Evolutionary conservation across 257 asterid species (phyloP), one percentile per base, ranked within the genome.

Genomic region (Fraxinus excelsior): DNA sequence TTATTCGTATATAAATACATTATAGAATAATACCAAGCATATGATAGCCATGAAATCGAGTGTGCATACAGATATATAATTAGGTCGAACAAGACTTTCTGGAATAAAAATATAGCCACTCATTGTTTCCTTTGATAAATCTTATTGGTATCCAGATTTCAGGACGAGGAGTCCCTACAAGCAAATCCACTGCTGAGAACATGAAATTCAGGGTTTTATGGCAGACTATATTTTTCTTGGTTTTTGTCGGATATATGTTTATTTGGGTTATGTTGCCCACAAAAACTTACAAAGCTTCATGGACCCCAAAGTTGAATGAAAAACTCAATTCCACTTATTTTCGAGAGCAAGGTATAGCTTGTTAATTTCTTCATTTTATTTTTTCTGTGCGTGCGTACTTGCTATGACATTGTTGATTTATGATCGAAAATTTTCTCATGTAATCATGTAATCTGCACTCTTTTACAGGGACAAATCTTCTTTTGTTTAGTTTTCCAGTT

Each of bases 261-360:
- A 34, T 85, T 67, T 90, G 96, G 91, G 25, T 82, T 35, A 84
- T 88, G 91, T 71, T 85, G 73, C 93, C 96, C 37, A 85, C 89
- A 70, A 74, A 75, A 44, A 80, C 78, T 34, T 90, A 85, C 84
- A 87, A 87, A 80, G 2, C 29, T 73, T 53, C 76, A 4, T 90
- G 96, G 96, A 40, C 83, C 67, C 88, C 81, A 38, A 74, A 82
- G 25, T 73, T 88, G 40, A 75, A 62, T 0, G 21, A 69, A 21
- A 71, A 13, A 2, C 85, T 89, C 80, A 82, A 80, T 78, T 83
- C 91, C 73, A 87, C 93, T 51, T 86, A 82, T 78, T 84, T 88
- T 77, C 53, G 86, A 75, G 92, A 88, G 80, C 89, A 86, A 88
- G 91, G 88, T 86, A 28, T 38, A 5, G 7, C 2, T 21, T 67